Base-by-base conservation (phyloP, 305 asterid species). In the Plantago coronopus region DNA sequence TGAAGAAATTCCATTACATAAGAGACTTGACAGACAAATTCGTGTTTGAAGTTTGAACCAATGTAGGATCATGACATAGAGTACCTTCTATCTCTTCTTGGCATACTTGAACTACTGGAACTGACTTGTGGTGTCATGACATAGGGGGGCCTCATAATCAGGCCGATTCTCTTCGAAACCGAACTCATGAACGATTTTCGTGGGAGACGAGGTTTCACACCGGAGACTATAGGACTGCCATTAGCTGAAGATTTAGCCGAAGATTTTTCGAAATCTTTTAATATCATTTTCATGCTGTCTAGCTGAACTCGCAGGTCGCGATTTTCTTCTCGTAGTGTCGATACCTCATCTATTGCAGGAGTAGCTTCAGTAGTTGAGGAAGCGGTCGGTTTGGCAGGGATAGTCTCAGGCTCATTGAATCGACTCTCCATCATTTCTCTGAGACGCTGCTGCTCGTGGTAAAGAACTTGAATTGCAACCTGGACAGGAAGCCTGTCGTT, bases 401-500 rank as follows among this genome's bases (percentile, higher is more conserved):
- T 61, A 29, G 76, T 15, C 18, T 87, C 76, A 17, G 80, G 57
- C 6, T 75, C 80, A 18, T 17, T 67, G 29, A 72, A 65, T 66
- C 63, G 53, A 15, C 73, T 71, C 23, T 87, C 82, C 87, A 87
- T 62, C 61, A 62, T 88, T 40, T 83, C 94, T 38, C 91, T 71
- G 3, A 83, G 85, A 17, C 91, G 91, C 69, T 85, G 96, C 54
- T 89, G 96, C 81, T 93, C 97, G 59, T 87, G 76, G 82, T 85
- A 85, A 22, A 93, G 94, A 38, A 93, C 99, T 73, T 89, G 96
- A 22, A 93, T 94, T 0, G 85, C 86, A 0, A 86, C 89, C 51
- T 89, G 96, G 50, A 82, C 99, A 0, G 99, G 95, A 7, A 89
- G 87, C 65, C 96, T 60, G 69, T 87, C 96, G 57, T 87, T 93